Base-by-base conservation (phyloP, 768 basidiomycete genomes). In the Collybia sp. region DNA sequence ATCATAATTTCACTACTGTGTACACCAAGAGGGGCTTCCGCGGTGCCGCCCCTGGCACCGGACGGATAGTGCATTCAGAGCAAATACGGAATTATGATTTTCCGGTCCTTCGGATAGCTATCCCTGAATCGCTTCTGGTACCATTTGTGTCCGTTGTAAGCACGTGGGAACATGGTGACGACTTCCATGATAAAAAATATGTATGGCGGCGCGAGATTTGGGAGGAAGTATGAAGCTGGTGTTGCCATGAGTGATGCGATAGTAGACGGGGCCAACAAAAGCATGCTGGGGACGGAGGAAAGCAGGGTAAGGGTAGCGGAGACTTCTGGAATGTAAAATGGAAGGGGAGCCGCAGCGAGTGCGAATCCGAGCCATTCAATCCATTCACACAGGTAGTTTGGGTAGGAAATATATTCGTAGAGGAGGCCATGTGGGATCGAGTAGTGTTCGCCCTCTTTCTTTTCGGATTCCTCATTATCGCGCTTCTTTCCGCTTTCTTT, bases 321-420 rank as follows among this genome's bases (percentile, higher is more conserved):
- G n/a, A 56, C 43, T 13, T 58, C 37, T 3, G 48, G 37, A 34
- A 37, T 37, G 35, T 25, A 25, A 8, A 67, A 52, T 15, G 75
- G 79, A 0, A 73, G 6, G 1, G 83, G 80, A 5, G 79, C 68
- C 3, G 88, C 78, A 5, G 89, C 88, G 33, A 96, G 61, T 1
- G 90, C 86, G 62, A 85, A 97, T 6, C 88, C 92, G 9, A 80
- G 53, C 93, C 94, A 98, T 65, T 98, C 95, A 45, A 86, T 48
- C 95, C 95, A 98, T 61, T 97, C 95, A 65, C 85, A 92, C 15
- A 92, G 68, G 67, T 97, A 98, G 63, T 96, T 93, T 9, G 95
- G 95, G 67, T 84, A 95, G 5, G 92, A 91, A 55, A 97, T 70
- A 58, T 79, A 83, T 36, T 62, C 56, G 71, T 87, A 96, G 13